phyloP scores from a whole-genome alignment of 345 rosid species.

The Arabis hirsuta region DNA sequence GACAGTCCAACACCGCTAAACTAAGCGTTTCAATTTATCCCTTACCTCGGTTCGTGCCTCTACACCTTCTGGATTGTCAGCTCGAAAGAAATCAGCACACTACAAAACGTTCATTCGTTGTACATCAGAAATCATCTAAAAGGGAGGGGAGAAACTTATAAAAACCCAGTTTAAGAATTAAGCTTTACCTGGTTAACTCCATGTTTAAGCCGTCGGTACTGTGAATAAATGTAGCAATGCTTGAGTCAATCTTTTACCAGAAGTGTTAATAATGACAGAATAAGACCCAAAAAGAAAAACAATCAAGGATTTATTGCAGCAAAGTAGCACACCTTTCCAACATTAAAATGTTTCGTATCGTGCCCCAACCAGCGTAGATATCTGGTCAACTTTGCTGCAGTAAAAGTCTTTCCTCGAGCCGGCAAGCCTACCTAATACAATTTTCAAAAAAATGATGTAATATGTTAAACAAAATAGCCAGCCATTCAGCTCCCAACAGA shows the following conservation, averaged over 20 bases:
- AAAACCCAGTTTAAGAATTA: neutral
- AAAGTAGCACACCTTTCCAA: conserved; percentile 77
- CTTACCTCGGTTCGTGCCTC: conserved; percentile 98
- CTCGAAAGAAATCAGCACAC: conserved; percentile 98
- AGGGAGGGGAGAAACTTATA: conserved; percentile 16
- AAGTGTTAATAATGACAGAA: conserved; percentile 16
- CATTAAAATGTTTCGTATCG: conserved; percentile 97
- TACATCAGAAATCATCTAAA: conserved; percentile 30
- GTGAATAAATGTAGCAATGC: conserved; percentile 46
- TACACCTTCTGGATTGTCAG: conserved; percentile 95
- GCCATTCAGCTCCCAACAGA: conserved; percentile 24
- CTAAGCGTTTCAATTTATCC: conserved; percentile 14
- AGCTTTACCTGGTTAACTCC: conserved; percentile 83
- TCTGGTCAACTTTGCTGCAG: conserved; percentile 97
- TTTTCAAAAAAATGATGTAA: conserved; percentile 14
- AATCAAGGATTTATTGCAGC: conserved; percentile 1
- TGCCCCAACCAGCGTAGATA: conserved; percentile 99
- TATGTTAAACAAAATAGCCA: conserved; percentile 22
- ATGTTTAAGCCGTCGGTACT: conserved; percentile 99
- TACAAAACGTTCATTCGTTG: conserved; percentile 48
- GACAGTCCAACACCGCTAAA: conserved; percentile 18
- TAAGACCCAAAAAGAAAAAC: conserved; percentile 21
- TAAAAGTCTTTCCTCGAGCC: conserved; percentile 98
- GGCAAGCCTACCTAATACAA: conserved; percentile 90
- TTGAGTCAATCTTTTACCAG: conserved; percentile 26